Evolutionary conservation across 306 rosid genomes (phyloP), one percentile per base, ranked within the genome.

Genomic region (Hippophae gyantsensis): DNA sequence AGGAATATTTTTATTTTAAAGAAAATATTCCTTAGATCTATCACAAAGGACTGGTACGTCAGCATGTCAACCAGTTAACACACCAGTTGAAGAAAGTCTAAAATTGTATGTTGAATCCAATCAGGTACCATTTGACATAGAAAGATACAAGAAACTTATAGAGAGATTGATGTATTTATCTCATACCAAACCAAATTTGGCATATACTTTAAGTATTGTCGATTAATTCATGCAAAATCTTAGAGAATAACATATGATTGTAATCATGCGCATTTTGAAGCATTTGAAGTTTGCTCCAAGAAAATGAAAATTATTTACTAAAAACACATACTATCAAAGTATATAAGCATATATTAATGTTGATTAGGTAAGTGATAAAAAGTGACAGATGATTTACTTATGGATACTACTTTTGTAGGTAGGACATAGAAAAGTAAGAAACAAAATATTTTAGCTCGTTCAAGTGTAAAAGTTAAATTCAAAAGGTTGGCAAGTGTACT

Each of bases 61-160:
- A 66, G 27, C 42, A 14, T 57, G 71, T n/a, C 51, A 50, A 58
- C 72, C 45, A 41, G 8, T 32, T 57, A 8, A 6, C 25, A 13
- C 64, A 48, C 57, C 43, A 41, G 23, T 66, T 41, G 70, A 66
- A 38, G 58, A 66, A 66, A 27, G 64, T 6, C 23, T 66, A 50
- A 48, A 42, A 8, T 25, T 66, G 18, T 8, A 27, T 50, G 8
- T 11, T 43, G 7, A 5, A 6, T 6, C 48, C 5, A 7, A 32
- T 6, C 55, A 65, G 38, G 55, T 44, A 32, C 62, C 40, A 13
- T 2, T 38, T 65, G 56, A 65, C 12, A 65, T 13, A 44, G 54
- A 40, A 26, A 53, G 45, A 18, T 43, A 54, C 10, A 10, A 42
- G 52, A 63, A 43, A 6, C 69, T 52, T 7, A 40, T 48, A 48